phyloP scores from a whole-genome alignment of 768 basidiomycete species.

The Agrocybe pediades region DNA sequence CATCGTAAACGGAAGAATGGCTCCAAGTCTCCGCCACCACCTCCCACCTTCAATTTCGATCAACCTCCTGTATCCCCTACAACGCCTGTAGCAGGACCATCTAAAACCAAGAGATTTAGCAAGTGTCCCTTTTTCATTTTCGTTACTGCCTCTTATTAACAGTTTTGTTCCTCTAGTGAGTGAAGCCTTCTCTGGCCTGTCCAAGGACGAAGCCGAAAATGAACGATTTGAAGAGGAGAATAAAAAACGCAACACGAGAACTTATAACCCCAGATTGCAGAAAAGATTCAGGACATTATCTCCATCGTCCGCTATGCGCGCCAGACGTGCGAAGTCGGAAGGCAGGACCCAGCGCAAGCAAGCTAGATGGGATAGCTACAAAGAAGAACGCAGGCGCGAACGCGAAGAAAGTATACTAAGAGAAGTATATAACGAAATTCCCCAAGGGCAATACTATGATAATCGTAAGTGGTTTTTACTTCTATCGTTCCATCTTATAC shows the following conservation, averaged over 20 bases:
- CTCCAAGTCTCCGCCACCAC: conserved; percentile 7
- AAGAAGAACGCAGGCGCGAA: conserved; percentile 22
- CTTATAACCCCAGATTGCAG: conserved; percentile 30
- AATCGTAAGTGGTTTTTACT: conserved; percentile 11
- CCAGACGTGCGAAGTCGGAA: conserved; percentile 34
- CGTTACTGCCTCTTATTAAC: not conserved
- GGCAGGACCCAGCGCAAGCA: conserved; percentile 45
- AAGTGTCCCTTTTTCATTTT: not conserved
- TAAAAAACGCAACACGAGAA: conserved; percentile 28
- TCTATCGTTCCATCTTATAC: not conserved
- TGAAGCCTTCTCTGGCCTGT: conserved; percentile 35
- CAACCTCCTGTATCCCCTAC: not conserved
- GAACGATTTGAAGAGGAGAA: conserved; percentile 32
- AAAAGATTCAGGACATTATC: conserved; percentile 59
- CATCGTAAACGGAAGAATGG: conserved; percentile 4
- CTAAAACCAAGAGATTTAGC: conserved; percentile 52
- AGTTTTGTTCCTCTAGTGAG: conserved; percentile 25
- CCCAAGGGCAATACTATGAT: conserved; percentile 19
- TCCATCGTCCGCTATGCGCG: conserved; percentile 40
- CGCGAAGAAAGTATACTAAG: conserved; percentile 38
- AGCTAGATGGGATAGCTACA: conserved; percentile 38
- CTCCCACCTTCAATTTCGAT: conserved; percentile 11
- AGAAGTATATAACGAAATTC: conserved; percentile 40
- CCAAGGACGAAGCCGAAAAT: conserved; percentile 31
- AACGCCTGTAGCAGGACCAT: not conserved